Evolutionary conservation across 345 rosid genomes (phyloP).

Genomic region (Eucalyptus rudis): DNA sequence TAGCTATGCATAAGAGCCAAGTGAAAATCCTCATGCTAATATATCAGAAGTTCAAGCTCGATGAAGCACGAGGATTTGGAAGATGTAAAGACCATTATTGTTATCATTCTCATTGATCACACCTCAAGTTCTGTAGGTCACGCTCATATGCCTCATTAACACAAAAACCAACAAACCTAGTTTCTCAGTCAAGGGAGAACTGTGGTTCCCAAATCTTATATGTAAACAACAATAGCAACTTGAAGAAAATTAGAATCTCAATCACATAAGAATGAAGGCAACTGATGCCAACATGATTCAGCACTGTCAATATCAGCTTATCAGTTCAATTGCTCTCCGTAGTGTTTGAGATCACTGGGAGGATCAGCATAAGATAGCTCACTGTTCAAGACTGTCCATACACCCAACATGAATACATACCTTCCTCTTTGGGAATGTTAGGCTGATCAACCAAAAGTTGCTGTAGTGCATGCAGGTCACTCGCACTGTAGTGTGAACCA

Average conservation of each 20-base stretch:
- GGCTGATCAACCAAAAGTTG: slow-evolving; percentile 78
- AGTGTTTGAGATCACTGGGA: not conserved
- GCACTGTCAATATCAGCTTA: not conserved
- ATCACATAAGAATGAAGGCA: not conserved
- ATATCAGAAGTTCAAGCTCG: not conserved
- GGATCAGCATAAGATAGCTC: not conserved
- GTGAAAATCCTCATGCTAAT: not conserved
- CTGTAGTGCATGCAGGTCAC: slow-evolving; percentile 50
- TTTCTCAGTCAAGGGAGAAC: not conserved
- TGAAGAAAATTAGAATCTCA: not conserved
- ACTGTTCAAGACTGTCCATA: not conserved
- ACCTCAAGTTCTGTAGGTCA: not conserved
- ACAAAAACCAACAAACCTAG: not conserved
- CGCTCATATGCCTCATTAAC: not conserved
- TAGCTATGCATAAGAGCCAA: not conserved
- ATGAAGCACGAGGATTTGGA: not conserved
- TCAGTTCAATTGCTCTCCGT: not conserved
- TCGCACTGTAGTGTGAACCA: slow-evolving; percentile 22
- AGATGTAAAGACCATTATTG: not conserved
- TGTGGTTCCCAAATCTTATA: not conserved
- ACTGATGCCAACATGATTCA: not conserved
- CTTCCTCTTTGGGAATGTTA: slow-evolving; percentile 63
- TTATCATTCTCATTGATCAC: not conserved
- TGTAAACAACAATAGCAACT: not conserved
- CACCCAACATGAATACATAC: slow-evolving; percentile 4